phyloP scores from a whole-genome alignment of 2,329 filamentous ascomycete species.

The Monosporascus sp. region DNA sequence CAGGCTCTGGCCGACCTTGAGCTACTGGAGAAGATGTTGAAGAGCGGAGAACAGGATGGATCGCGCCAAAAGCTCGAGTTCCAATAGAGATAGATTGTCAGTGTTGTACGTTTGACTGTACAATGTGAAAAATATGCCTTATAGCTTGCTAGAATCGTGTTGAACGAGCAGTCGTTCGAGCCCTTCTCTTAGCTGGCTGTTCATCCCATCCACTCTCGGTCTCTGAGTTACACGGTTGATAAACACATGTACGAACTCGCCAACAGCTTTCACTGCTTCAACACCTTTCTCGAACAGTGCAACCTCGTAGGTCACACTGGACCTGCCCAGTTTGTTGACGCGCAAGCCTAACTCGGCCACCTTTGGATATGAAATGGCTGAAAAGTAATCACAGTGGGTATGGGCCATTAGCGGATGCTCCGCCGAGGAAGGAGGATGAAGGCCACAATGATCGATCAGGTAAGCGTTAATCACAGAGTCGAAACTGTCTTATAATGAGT shows the following conservation, averaged over 20 bases:
- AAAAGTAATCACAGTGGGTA: slow-evolving; percentile 80
- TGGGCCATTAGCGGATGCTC: slow-evolving; percentile 83
- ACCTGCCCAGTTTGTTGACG: slow-evolving; percentile 77
- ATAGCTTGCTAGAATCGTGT: slow-evolving; percentile 21
- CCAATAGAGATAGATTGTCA: slow-evolving; percentile 21
- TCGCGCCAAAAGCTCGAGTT: slow-evolving; percentile 33
- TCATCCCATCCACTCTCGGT: slow-evolving; percentile 63
- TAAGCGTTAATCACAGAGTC: slow-evolving; percentile 89
- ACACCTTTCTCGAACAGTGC: slow-evolving; percentile 74
- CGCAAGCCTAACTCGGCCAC: slow-evolving; percentile 75
- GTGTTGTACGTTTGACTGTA: neutral
- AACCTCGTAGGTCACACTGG: slow-evolving; percentile 86
- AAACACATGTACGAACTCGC: slow-evolving; percentile 83
- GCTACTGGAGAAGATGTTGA: slow-evolving; percentile 47
- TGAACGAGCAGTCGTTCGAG: slow-evolving; percentile 49
- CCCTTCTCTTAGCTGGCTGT: slow-evolving; percentile 48
- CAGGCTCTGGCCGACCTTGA: slow-evolving; percentile 58
- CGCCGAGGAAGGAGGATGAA: slow-evolving; percentile 62
- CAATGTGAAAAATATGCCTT: slow-evolving; percentile 1
- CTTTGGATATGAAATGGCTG: slow-evolving; percentile 74
- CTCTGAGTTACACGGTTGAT: slow-evolving; percentile 68
- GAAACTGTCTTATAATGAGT: slow-evolving; percentile 45
- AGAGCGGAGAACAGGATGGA: slow-evolving; percentile 39
- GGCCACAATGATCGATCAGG: slow-evolving; percentile 70
- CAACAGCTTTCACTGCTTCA: slow-evolving; percentile 73